Conservation (phyloP, 2,329 filamentous ascomycete genomes). For the Fusarium sp. region DNA sequence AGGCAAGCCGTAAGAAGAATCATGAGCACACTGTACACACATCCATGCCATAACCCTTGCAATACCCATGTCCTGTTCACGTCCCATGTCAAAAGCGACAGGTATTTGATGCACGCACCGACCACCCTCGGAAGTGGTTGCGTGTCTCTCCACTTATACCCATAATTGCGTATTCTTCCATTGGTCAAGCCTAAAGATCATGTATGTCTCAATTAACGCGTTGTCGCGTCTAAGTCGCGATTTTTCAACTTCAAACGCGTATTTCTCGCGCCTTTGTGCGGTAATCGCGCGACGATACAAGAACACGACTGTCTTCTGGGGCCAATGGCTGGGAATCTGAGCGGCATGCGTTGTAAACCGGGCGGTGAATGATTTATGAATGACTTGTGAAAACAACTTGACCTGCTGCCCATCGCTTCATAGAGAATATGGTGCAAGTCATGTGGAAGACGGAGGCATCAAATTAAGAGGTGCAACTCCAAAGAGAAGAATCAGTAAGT, state of each 20-base stretch:
- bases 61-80: neutral
- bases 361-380: constrained; percentile 16
- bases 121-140: constrained; percentile 44
- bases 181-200: constrained; percentile 21
- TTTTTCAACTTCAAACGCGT: constrained; percentile 25
- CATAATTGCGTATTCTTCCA: constrained; percentile 12
- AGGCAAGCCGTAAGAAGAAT: neutral
- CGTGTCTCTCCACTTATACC: constrained; percentile 30
- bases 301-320: constrained; percentile 11
- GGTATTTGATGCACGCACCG: constrained; percentile 40
- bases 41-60: neutral
- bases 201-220: constrained; percentile 35
- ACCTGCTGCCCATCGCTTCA: neutral
- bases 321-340: constrained; percentile 22
- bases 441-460: neutral
- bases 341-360: constrained; percentile 16
- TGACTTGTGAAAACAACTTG: constrained; percentile 2
- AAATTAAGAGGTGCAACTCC: neutral
- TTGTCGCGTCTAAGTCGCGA: constrained; percentile 24
- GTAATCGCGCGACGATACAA: constrained; percentile 22
- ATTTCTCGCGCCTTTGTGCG: constrained; percentile 24
- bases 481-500: neutral
- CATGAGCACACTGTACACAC: constrained; percentile 13
- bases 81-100: constrained; percentile 15
- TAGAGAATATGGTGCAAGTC: neutral